Evolutionary conservation across 352 stramenopile genomes (phyloP).

Genomic region (Pythium monospermum): DNA sequence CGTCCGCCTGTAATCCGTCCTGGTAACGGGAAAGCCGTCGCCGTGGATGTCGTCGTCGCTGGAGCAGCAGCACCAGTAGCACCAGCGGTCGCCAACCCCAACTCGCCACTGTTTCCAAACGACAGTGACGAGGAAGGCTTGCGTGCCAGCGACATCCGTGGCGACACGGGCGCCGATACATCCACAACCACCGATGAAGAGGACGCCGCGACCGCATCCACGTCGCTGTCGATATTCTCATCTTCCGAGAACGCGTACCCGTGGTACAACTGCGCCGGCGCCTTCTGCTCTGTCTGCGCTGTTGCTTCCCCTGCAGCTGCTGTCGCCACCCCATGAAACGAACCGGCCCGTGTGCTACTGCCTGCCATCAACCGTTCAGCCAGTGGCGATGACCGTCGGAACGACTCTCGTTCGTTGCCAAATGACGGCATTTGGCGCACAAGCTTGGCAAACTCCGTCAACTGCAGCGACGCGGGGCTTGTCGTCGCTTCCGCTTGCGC

Average conservation of each 20-base stretch:
- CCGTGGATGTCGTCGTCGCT: neutral
- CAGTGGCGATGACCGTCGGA: constrained; percentile 54
- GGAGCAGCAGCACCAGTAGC: too few species aligned
- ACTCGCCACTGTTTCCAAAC: neutral
- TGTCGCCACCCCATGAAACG: neutral
- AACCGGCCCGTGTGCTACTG: constrained; percentile 25
- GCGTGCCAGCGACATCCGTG: constrained; percentile 1
- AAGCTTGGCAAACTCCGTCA: constrained; percentile 37
- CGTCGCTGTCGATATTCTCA: constrained; percentile 65
- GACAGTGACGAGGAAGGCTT: constrained; percentile 15
- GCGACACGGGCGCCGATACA: constrained; percentile 1
- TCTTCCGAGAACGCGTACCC: constrained; percentile 80
- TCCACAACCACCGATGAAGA: too few species aligned
- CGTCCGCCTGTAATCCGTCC: too few species aligned
- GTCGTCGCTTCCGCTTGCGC: constrained; percentile 1
- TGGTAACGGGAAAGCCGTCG: neutral
- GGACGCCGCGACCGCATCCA: constrained; percentile 34
- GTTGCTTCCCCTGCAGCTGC: neutral
- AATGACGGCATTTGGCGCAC: constrained; percentile 48
- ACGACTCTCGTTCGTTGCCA: constrained; percentile 56
- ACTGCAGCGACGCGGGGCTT: constrained; percentile 31
- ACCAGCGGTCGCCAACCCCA: too few species aligned
- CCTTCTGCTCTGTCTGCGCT: constrained; percentile 8
- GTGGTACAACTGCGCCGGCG: too few species aligned
- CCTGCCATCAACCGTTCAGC: constrained; percentile 48